These are phyloP conservation scores for Ustilago hordei DNA, from an alignment of 1,284 basidiomycete genomes.

Conservation along the genomic window DNA sequence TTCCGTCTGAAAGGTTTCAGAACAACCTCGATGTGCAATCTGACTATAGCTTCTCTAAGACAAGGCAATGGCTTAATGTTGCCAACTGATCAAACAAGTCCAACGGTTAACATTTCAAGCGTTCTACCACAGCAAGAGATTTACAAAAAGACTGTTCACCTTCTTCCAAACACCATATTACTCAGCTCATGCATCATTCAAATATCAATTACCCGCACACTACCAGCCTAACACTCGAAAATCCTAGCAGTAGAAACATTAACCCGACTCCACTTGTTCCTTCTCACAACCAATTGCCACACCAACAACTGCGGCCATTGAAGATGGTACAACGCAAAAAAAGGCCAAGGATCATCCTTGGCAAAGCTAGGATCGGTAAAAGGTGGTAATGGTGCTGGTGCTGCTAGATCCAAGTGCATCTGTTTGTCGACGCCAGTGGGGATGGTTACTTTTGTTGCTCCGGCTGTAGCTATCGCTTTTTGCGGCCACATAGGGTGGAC, in stretches of 20 bases:
- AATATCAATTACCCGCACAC: no score
- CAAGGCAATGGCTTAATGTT: no score
- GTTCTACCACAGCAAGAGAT: no score
- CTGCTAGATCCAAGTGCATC: conserved; percentile 30
- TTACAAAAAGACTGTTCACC: no score
- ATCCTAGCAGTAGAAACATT: conserved; percentile 61
- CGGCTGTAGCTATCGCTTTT: neutral
- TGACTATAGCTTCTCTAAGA: no score
- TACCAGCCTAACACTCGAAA: conserved; percentile 45
- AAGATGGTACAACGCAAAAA: conserved; percentile 56
- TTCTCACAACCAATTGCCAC: conserved; percentile 44
- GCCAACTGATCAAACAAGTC: no score
- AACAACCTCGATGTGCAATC: no score
- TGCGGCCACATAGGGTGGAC: conserved; percentile 40
- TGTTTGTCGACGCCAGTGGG: neutral
- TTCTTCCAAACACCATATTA: no score
- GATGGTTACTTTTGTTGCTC: neutral
- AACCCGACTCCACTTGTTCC: conserved; percentile 51
- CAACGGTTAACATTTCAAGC: no score
- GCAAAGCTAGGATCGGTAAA: conserved; percentile 51
- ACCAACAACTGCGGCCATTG: conserved; percentile 56
- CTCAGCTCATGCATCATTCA: no score
- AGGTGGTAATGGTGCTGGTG: conserved; percentile 33
- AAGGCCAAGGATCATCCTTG: conserved; percentile 53
- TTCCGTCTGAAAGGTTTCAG: no score